phyloP scores from a whole-genome alignment of 169 alveolate species.

The Perkinsus chesapeaki region DNA sequence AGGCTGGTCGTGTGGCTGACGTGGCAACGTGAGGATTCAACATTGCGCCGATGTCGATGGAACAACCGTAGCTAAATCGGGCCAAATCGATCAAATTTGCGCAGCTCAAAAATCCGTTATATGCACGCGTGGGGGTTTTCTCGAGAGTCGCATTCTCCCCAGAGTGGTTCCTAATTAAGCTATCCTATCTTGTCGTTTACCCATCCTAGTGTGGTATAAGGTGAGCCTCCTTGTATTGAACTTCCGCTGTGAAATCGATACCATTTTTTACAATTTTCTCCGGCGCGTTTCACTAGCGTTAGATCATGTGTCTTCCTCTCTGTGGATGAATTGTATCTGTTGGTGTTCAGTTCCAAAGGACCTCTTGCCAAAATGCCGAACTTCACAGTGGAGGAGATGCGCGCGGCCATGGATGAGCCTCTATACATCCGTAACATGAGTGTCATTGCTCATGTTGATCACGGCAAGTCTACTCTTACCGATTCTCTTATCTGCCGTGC shows the following conservation, averaged over 20 bases:
- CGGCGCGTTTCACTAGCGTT: no score
- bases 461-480: slow-evolving; percentile 98
- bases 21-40: not conserved
- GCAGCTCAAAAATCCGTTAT: not conserved
- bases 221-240: no score
- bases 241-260: no score
- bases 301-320: no score
- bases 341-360: slow-evolving; percentile 7
- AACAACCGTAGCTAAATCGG: not conserved
- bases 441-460: slow-evolving; percentile 99
- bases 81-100: not conserved
- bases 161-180: no score
- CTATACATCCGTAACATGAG: slow-evolving; percentile 98
- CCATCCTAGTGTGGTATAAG: no score
- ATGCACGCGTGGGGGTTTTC: not conserved
- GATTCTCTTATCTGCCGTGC: slow-evolving; percentile 97
- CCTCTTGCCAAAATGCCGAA: slow-evolving; percentile 75
- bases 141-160: not conserved
- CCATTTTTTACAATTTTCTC: no score
- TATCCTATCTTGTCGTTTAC: no score
- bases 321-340: no score
- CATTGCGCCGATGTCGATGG: not conserved
- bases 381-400: slow-evolving; percentile 97
- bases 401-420: slow-evolving; percentile 97
- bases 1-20: not conserved